Percentiles rank a stretch among this genome's conserved stretches.
Evolutionary conservation across 768 basidiomycete species (phyloP).

Genomic region (Auriscalpium vulgare): DNA sequence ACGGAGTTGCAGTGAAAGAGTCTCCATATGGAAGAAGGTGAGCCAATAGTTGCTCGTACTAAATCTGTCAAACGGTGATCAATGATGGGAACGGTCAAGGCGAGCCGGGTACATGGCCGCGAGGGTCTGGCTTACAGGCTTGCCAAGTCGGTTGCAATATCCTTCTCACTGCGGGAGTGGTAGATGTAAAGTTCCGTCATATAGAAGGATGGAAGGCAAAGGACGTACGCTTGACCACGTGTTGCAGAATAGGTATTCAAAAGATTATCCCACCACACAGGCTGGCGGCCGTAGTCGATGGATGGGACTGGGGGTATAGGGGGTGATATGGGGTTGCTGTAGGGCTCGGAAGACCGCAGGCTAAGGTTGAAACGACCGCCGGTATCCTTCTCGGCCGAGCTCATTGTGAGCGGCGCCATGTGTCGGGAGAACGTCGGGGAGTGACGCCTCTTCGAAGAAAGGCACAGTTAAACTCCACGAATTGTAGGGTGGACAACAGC

Average conservation of each 20-base stretch:
- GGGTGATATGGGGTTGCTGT: conserved; percentile 5
- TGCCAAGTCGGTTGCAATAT: conserved; percentile 42
- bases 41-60: conserved; percentile 57
- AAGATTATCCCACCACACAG: conserved; percentile 42
- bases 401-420: conserved; percentile 12
- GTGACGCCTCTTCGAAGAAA: conserved; percentile 7
- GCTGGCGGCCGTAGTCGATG: conserved; percentile 26
- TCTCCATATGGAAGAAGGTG: conserved; percentile 55
- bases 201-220: neutral
- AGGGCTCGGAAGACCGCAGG: conserved; percentile 8
- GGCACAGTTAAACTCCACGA: neutral
- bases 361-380: conserved; percentile 17
- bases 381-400: conserved; percentile 20
- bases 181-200: neutral
- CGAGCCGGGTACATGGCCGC: conserved; percentile 4
- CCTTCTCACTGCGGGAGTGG: conserved; percentile 32
- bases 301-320: conserved; percentile 18
- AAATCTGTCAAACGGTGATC: conserved; percentile 40
- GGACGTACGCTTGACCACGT: conserved; percentile 35
- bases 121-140: conserved; percentile 35
- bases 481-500: neutral
- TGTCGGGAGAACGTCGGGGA: conserved; percentile 3
- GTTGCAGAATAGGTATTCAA: conserved; percentile 33
- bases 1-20: conserved; percentile 44
- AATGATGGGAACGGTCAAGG: neutral